Percentiles rank a stretch among this genome's conserved stretches.
These are phyloP conservation scores for Biscogniauxia sp. DNA, from an alignment of 2,329 filamentous ascomycete species.

Conservation along the genomic window DNA sequence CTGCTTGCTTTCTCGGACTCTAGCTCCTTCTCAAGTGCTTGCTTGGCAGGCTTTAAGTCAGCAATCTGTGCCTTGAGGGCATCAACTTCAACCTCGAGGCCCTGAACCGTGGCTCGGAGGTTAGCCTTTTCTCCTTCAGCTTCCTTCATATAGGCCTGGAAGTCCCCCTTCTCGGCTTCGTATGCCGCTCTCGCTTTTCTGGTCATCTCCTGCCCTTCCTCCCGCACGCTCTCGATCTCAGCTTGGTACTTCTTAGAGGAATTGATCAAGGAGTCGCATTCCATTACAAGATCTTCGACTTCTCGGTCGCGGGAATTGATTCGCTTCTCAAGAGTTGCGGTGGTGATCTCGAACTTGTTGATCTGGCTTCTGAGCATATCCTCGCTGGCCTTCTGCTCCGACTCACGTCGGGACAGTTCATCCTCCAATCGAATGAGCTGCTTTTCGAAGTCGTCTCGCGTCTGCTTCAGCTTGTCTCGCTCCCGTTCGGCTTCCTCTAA, in stretches of 20 bases:
- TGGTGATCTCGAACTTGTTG: constrained; percentile 21
- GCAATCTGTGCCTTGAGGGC: constrained; percentile 27
- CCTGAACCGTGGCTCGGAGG: constrained; percentile 28
- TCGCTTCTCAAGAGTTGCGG: constrained; percentile 24
- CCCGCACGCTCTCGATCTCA: constrained; percentile 18
- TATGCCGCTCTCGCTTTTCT: constrained; percentile 7
- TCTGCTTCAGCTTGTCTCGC: constrained; percentile 31
- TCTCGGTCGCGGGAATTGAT: constrained; percentile 27
- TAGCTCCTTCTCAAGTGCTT: constrained; percentile 13
- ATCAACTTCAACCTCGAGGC: constrained; percentile 29
- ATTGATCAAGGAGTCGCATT: constrained; percentile 23
- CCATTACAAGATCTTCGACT: constrained; percentile 22
- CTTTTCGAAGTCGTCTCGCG: constrained; percentile 26
- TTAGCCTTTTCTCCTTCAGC: constrained; percentile 29
- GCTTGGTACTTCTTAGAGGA: constrained; percentile 18
- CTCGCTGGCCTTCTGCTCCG: constrained; percentile 25
- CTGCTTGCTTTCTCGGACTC: constrained; percentile 14
- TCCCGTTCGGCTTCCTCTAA: constrained; percentile 34
- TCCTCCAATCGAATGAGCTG: constrained; percentile 24
- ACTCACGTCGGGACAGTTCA: constrained; percentile 22
- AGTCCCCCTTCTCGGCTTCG: background rate
- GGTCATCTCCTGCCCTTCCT: constrained; percentile 12
- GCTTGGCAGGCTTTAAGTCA: constrained; percentile 20
- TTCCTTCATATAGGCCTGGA: constrained; percentile 15
- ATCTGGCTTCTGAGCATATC: constrained; percentile 26